Base-by-base conservation (phyloP, 2,329 filamentous ascomycete species). In the Sodiomyces alkalinus region DNA sequence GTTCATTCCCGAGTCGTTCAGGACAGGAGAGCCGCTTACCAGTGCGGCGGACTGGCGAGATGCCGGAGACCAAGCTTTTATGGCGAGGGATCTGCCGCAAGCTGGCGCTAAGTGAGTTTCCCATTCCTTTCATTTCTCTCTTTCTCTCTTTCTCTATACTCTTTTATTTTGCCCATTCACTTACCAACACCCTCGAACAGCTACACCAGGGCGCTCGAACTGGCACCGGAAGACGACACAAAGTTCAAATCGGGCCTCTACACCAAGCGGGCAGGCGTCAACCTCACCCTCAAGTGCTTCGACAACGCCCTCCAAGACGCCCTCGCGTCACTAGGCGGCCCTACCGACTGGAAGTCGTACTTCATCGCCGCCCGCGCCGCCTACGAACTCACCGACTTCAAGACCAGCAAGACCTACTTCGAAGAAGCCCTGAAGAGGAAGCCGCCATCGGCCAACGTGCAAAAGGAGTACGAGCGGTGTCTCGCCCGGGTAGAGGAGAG, bases 141-240 rank as follows among this genome's bases (percentile, higher is more conserved):
- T n/a, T n/a, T n/a, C n/a, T n/a, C n/a, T 5, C 6, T 1, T 17
- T 10, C 12, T 3, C 5, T 10, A 2, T 11, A 3, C 5, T 10
- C 2, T 6, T 11, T 6, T 15, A 1, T 5, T 17, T 5, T 7
- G 12, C 28, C 25, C 7, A 27, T 10, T 13, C n/a, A n/a, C n/a
- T n/a, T n/a, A n/a, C n/a, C n/a, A n/a, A n/a, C n/a, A n/a, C n/a
- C n/a, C n/a, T 6, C 11, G 5, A 6, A 4, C 17, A 53, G 51
- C 30, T 54, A 53, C 29, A 42, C 48, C 1, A 48, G 50, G 23
- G 50, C 51, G 1, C 18, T 53, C 1, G 44, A 49, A n/a, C 28
- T 35, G 3, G 33, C 36, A 5, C 8, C 18, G 3, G 22, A 30
- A 2, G 34, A 35, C 0, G 40, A 47, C 12, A 30, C 30, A 2